These are phyloP conservation scores for Rhynchospora tenuis DNA, from an alignment of 176 grass and related monocot genomes.

Conservation along the genomic window DNA sequence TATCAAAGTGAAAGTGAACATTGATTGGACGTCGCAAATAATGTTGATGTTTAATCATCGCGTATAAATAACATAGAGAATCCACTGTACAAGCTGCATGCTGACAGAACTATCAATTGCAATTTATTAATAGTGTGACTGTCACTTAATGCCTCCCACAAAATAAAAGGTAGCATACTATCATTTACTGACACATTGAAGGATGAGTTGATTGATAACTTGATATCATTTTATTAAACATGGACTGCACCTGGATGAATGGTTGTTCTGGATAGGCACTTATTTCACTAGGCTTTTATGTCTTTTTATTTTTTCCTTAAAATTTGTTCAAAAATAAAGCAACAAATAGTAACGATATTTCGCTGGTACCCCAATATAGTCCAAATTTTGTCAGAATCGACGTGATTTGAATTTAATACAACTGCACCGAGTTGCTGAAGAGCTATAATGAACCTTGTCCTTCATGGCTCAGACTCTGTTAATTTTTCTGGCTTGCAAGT, in stretches of 20 bases:
- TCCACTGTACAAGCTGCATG: neutral
- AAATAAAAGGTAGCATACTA: neutral
- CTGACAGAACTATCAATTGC: neutral
- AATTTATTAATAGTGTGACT: neutral
- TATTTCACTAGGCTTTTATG: neutral
- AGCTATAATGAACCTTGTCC: conserved; percentile 8
- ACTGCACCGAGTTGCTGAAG: neutral
- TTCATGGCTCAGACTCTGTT: neutral
- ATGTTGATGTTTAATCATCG: no score
- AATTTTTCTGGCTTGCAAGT: neutral
- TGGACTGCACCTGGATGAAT: neutral
- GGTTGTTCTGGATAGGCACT: neutral
- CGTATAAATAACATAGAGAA: no score
- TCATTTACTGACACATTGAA: conserved; percentile 4
- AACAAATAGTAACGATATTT: neutral
- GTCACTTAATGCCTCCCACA: neutral
- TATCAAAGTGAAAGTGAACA: no score
- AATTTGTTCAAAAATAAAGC: neutral
- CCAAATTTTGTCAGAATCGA: conserved; percentile 6
- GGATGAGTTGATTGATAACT: conserved; percentile 7
- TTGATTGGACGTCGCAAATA: no score
- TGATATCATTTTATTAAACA: conserved; percentile 6
- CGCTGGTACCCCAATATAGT: neutral
- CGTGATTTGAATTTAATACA: conserved; percentile 12
- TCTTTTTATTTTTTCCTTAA: neutral